These are phyloP conservation scores for Jaltomata sinuosa DNA, from an alignment of 257 asterid species.

Conservation along the genomic window DNA sequence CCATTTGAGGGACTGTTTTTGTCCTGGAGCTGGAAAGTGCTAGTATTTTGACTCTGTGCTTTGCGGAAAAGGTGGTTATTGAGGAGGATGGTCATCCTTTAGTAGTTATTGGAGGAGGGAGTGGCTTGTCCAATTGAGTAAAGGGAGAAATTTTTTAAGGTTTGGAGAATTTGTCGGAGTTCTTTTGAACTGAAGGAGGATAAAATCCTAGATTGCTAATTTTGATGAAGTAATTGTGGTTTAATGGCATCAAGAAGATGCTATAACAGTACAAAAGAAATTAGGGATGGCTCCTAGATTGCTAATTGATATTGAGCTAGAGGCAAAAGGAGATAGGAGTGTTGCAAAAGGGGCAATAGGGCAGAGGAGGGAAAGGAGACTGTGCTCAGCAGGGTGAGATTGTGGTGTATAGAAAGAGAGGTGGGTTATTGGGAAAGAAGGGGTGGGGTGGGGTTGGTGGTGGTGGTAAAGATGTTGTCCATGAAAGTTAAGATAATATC, in stretches of 20 bases:
- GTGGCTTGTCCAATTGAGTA: background rate
- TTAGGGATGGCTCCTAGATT: background rate
- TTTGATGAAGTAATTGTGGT: too few species aligned
- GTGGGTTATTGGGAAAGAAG: background rate
- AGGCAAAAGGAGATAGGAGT: background rate
- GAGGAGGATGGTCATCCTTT: background rate
- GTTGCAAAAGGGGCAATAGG: background rate
- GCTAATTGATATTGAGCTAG: background rate
- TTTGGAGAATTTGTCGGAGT: background rate
- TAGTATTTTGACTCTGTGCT: background rate
- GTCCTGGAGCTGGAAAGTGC: background rate
- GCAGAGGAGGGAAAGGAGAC: background rate
- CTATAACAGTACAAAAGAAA: too few species aligned
- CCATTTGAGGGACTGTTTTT: background rate
- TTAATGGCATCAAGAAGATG: too few species aligned
- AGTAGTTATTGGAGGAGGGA: background rate
- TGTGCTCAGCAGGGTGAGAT: background rate
- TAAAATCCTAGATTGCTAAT: background rate
- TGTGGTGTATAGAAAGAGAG: background rate
- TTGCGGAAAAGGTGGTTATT: background rate
- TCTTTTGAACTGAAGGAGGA: background rate
- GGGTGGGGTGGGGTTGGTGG: background rate
- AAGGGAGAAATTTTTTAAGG: background rate
- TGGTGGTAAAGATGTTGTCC: background rate
- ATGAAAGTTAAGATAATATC: background rate